Conservation (phyloP, 257 asterid genomes). For the Echium plantagineum region DNA sequence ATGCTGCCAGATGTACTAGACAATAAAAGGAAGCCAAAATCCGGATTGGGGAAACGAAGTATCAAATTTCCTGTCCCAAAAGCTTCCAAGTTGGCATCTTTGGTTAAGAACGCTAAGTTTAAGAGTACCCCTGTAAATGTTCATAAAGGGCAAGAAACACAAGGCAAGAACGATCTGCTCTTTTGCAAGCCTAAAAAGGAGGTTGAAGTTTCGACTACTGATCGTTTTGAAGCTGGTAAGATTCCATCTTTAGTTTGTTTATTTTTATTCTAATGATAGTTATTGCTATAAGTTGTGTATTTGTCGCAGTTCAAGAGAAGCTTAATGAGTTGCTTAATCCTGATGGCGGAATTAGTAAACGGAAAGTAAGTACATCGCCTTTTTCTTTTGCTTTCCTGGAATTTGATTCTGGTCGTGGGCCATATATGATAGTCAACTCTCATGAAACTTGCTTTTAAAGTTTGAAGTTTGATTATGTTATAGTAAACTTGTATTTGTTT, state of each 20-base stretch:
- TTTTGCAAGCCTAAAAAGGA: constrained; percentile 36
- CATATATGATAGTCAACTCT: neutral
- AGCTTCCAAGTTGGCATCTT: constrained; percentile 28
- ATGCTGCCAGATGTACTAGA: constrained; percentile 24
- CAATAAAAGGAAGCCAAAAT: constrained; percentile 29
- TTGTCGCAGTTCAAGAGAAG: constrained; percentile 72
- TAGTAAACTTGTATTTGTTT: neutral
- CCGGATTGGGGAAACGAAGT: constrained; percentile 21
- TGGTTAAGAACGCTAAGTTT: constrained; percentile 43
- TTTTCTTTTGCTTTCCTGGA: neutral
- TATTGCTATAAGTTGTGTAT: constrained; percentile 8
- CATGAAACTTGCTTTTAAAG: neutral
- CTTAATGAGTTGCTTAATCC: constrained; percentile 69
- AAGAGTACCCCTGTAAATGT: constrained; percentile 28
- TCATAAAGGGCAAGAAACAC: constrained; percentile 25
- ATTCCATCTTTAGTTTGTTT: constrained; percentile 11
- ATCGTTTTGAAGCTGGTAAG: constrained; percentile 71
- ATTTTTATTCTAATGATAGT: constrained; percentile 9
- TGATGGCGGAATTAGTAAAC: constrained; percentile 86
- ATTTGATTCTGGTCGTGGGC: neutral
- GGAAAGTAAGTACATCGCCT: constrained; percentile 43
- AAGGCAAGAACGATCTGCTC: constrained; percentile 24
- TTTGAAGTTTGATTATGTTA: neutral
- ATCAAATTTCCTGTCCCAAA: constrained; percentile 24
- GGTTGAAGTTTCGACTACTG: constrained; percentile 30